Base-by-base conservation (phyloP, 345 rosid genomes). In the Lumnitzera racemosa region DNA sequence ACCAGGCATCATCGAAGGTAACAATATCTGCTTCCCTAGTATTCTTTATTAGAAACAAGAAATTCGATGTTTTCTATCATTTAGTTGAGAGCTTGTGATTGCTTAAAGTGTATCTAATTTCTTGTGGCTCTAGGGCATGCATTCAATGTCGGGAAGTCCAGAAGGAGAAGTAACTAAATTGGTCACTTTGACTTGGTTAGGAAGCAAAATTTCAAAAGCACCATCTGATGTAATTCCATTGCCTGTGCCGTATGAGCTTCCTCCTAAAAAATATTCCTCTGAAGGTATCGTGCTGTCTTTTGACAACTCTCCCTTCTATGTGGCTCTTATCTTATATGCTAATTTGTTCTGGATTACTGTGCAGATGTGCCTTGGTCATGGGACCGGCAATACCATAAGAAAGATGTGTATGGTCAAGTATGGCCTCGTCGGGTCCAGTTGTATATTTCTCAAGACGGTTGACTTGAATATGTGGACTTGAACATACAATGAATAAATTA, bases 341-440 rank as follows among this genome's bases (percentile, higher is more conserved):
- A 13, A 60, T 25, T 5, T 2, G 43, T 23, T 49, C 55, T 6
- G 16, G 25, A 13, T 10, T 47, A 47, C 20, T 57, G 41, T 62
- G 57, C 88, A 89, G 99, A 94, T 75, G 77, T 83, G 51, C 96
- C 99, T 0, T 94, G 97, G 97, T 94, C 89, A 24, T 90, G 99
- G 99, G 97, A 90, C 73, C 72, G 91, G 63, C 71, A 56, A 51
- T 87, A 94, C 74, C 72, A 46, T 41, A 74, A 87, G 72, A 86
- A 83, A 76, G 97, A 86, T 71, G 95, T 88, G 47, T 80, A 81
- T 13, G 90, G 99, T 48, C 96, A 84, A 71, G 81, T 80, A 70
- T 86, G 97, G 96, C 96, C 95, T 0, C 81, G 87, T 29, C 36
- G 36, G 24, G 73, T 75, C 61, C 74, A 65, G 49, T 60, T 78